phyloP scores from a whole-genome alignment of 2,329 filamentous ascomycete species.

The Setomelanomma holmii region DNA sequence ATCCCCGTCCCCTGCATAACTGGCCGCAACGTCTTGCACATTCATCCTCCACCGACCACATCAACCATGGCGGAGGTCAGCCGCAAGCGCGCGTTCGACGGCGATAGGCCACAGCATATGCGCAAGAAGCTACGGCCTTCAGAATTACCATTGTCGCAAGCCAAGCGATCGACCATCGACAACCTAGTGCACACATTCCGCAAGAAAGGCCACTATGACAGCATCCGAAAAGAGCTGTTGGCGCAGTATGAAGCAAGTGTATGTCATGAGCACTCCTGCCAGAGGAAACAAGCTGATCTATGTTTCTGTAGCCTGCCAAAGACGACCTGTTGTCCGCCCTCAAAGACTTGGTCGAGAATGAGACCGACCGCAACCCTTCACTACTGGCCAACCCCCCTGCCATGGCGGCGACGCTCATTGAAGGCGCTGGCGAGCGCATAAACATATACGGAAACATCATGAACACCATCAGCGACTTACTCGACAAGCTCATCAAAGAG shows the following conservation, averaged over 20 bases:
- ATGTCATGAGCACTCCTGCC: slow-evolving; percentile 36
- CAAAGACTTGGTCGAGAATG: slow-evolving; percentile 72
- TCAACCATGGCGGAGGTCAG: slow-evolving; percentile 41
- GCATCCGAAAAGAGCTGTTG: slow-evolving; percentile 78
- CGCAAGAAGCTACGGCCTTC: slow-evolving; percentile 73
- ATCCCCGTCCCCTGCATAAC: slow-evolving; percentile 8
- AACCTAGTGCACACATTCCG: slow-evolving; percentile 81
- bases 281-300: slow-evolving; percentile 3
- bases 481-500: slow-evolving; percentile 66
- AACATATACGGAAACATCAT: slow-evolving; percentile 78
- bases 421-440: slow-evolving; percentile 78
- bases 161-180: slow-evolving; percentile 77
- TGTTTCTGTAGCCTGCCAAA: slow-evolving; percentile 68
- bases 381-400: slow-evolving; percentile 76
- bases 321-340: slow-evolving; percentile 70
- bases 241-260: slow-evolving; percentile 76
- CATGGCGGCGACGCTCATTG: slow-evolving; percentile 77
- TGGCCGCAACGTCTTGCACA: slow-evolving; percentile 4
- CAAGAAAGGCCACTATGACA: slow-evolving; percentile 84
- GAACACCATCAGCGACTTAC: slow-evolving; percentile 70
- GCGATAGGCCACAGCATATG: slow-evolving; percentile 37
- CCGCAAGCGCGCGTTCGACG: slow-evolving; percentile 40
- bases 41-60: slow-evolving; percentile 3
- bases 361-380: slow-evolving; percentile 76
- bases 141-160: slow-evolving; percentile 75